Evolutionary conservation across 768 basidiomycete species (phyloP).

Genomic region (Termitomyces titanicus): DNA sequence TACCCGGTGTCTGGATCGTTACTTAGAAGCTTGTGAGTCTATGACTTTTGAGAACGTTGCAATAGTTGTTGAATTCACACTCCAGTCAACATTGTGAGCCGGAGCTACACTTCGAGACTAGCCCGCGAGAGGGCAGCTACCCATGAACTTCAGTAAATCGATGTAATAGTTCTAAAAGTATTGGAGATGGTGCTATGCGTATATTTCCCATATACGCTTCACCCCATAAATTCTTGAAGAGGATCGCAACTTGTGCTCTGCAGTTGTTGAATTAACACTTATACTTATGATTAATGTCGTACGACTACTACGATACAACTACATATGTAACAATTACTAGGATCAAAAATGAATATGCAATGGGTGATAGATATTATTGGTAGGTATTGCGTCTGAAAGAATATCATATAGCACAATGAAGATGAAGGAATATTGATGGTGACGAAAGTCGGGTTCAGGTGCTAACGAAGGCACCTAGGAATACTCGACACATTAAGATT

Average conservation of each 20-base stretch:
- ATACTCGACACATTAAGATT: slow-evolving; percentile 6
- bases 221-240: not conserved
- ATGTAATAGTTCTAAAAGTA: not conserved
- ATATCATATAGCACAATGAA: slow-evolving; percentile 1
- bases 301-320: slow-evolving; percentile 13
- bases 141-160: slow-evolving; percentile 1
- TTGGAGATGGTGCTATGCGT: no score
- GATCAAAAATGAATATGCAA: slow-evolving; percentile 3
- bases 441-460: not conserved
- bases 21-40: slow-evolving; percentile 79
- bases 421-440: not conserved
- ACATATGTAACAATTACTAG: slow-evolving; percentile 12
- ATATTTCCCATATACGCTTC: no score
- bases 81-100: slow-evolving; percentile 75
- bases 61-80: not conserved
- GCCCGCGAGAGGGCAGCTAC: slow-evolving; percentile 34
- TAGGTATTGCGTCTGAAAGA: not conserved
- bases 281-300: slow-evolving; percentile 21
- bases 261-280: not conserved
- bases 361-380: slow-evolving; percentile 5
- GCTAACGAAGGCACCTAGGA: no score
- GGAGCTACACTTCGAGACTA: slow-evolving; percentile 60
- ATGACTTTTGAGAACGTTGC: not conserved
- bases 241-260: not conserved
- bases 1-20: slow-evolving; percentile 72